Base-by-base conservation (phyloP, 768 basidiomycete species). In the Boletus sp. region DNA sequence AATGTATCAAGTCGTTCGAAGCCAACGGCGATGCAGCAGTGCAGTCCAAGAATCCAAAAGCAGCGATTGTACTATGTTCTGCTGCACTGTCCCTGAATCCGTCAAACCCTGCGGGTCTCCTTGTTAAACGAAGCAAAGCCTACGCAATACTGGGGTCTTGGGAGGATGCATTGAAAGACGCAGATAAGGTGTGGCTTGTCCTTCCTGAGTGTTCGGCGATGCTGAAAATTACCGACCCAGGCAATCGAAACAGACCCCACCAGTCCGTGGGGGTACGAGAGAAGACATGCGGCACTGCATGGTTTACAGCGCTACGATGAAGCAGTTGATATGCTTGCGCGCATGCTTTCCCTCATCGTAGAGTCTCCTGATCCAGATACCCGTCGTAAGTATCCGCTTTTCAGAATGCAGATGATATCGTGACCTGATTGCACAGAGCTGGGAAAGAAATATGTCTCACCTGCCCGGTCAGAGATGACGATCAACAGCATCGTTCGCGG, bases 111-210 rank as follows among this genome's bases (percentile, higher is more conserved):
- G n/a, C 13, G 0, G 19, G 35, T 33, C 44, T 57, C 5, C 29
- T 61, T 23, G 47, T 61, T 3, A 40, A 57, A 27, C 55, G 55
- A 25, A 57, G 60, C 45, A 50, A 44, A 35, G 46, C 45, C 1
- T 30, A 29, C 21, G 41, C 40, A 11, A 43, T 15, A 8, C 4
- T 21, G 10, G 25, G n/a, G 6, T 23, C 13, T 9, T 60, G 58
- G 50, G 53, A 53, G 1, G 55, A 54, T 17, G 53, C 59, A 1
- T 21, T 64, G 39, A 39, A 33, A 1, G 58, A 64, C 14, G 59
- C 63, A 14, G 44, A 64, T 19, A 19, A 51, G 27, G 63, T 56
- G 50, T 14, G 15, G 1, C 4, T n/a, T 35, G 10, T n/a, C 11
- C 4, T 2, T 17, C 4, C 5, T 17, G 1, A 3, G 0, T 29